Evolutionary conservation across 139 green algal species (phyloP).

Genomic region (Pleodorina starrii): DNA sequence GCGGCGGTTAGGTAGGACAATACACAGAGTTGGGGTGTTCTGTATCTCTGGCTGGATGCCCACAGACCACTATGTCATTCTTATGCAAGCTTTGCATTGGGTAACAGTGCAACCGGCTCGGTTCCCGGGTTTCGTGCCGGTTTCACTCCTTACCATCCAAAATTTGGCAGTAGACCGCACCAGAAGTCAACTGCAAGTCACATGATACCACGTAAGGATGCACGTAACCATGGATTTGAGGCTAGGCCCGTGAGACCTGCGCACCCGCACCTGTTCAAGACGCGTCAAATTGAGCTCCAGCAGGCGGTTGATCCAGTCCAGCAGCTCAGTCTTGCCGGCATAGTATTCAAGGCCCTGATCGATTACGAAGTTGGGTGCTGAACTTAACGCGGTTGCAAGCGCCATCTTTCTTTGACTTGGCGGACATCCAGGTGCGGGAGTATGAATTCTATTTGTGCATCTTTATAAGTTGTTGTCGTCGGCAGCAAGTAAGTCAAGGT

Average conservation of each 20-base stretch:
- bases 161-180: constrained; percentile 70
- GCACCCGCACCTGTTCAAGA: constrained; percentile 86
- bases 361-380: constrained; percentile 12
- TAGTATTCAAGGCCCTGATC: constrained; percentile 56
- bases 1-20: too few relatives aligned
- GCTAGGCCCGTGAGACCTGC: not conserved
- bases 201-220: not conserved
- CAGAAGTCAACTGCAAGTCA: constrained; percentile 63
- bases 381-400: not conserved
- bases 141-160: constrained; percentile 62
- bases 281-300: constrained; percentile 86
- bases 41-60: too few relatives aligned
- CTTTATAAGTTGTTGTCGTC: too few relatives aligned
- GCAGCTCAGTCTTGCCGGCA: constrained; percentile 78
- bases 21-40: too few relatives aligned
- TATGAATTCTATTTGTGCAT: too few relatives aligned
- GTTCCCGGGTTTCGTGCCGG: not conserved
- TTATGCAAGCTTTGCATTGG: not conserved
- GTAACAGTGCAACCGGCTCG: not conserved
- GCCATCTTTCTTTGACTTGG: constrained; percentile 18
- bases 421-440: too few relatives aligned
- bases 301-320: constrained; percentile 91
- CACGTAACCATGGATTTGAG: not conserved
- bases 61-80: too few relatives aligned
- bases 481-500: too few relatives aligned